phyloP scores from a whole-genome alignment of 2,329 filamentous ascomycete species.

The Pseudogymnoascus sp. region DNA sequence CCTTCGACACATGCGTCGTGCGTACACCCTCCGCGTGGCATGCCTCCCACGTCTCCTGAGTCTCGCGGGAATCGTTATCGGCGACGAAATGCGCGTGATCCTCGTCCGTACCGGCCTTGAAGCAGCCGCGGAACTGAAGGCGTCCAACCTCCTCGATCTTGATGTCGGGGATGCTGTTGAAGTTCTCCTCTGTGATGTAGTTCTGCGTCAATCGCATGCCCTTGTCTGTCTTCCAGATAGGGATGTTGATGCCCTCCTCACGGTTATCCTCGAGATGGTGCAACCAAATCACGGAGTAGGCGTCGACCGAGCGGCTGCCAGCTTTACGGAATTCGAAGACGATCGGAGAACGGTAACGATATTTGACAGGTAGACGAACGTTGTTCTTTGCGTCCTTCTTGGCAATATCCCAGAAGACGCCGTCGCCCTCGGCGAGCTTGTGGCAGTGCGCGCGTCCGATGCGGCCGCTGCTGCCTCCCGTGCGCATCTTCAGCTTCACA shows the following conservation, averaged over 20 bases:
- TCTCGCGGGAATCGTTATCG: conserved; percentile 85
- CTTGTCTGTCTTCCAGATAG: conserved; percentile 78
- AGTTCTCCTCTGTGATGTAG: conserved; percentile 78
- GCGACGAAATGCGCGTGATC: conserved; percentile 76
- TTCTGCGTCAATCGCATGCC: conserved; percentile 76
- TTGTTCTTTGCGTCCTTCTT: conserved; percentile 40
- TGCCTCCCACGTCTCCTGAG: conserved; percentile 89
- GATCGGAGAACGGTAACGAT: conserved; percentile 81
- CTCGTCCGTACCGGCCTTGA: conserved; percentile 84
- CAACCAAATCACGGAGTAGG: conserved; percentile 78
- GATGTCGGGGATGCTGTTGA: conserved; percentile 60
- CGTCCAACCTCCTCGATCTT: conserved; percentile 74
- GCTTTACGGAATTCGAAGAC: conserved; percentile 76
- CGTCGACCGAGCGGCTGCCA: conserved; percentile 61
- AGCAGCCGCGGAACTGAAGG: conserved; percentile 69
- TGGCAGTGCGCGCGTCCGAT: conserved; percentile 58
- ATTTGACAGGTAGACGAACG: conserved; percentile 75
- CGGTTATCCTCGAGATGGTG: conserved; percentile 77
- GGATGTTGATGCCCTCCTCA: conserved; percentile 70
- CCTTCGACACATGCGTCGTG: conserved; percentile 57
- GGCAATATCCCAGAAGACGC: conserved; percentile 51
- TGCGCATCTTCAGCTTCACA: conserved; percentile 72
- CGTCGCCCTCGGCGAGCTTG: conserved; percentile 50
- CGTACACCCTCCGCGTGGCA: conserved; percentile 84
- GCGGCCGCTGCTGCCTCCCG: conserved; percentile 72